Conservation (phyloP, 805 yeast species). For the Barnettozyma siamensis region DNA sequence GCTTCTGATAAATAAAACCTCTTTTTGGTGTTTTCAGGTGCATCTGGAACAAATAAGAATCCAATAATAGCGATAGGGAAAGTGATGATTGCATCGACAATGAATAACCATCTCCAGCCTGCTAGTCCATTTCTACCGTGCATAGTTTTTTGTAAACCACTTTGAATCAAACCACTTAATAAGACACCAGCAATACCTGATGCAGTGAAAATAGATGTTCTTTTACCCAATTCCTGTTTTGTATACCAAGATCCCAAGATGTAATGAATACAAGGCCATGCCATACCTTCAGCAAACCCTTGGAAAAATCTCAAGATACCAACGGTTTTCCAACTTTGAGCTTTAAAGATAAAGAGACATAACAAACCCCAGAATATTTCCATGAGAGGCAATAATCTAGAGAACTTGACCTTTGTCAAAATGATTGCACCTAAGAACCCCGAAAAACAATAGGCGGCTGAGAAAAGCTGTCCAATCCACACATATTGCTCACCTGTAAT, state of each 20-base stretch:
- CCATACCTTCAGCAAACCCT: slow-evolving; percentile 57
- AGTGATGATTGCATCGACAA: slow-evolving; percentile 11
- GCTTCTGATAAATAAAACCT: slow-evolving; percentile 14
- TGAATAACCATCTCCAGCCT: slow-evolving; percentile 13
- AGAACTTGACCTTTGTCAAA: slow-evolving; percentile 5
- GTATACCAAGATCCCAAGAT: slow-evolving; percentile 51
- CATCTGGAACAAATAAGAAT: slow-evolving; percentile 34
- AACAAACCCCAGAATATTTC: slow-evolving; percentile 34
- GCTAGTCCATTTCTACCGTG: slow-evolving; percentile 6
- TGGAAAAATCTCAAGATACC: slow-evolving; percentile 56
- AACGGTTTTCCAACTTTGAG: slow-evolving; percentile 6
- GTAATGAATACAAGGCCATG: slow-evolving; percentile 55
- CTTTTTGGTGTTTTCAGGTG: slow-evolving; percentile 23
- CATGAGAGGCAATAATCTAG: slow-evolving; percentile 5
- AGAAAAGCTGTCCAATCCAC: slow-evolving; percentile 21
- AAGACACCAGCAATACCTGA: slow-evolving; percentile 8
- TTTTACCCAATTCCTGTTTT: slow-evolving; percentile 48
- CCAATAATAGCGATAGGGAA: slow-evolving; percentile 22
- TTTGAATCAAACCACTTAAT: slow-evolving; percentile 33
- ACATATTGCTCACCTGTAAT: slow-evolving; percentile 39
- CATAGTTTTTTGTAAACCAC: slow-evolving; percentile 8
- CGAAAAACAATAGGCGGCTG: slow-evolving; percentile 9
- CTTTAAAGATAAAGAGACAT: slow-evolving; percentile 34
- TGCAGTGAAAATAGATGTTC: slow-evolving; percentile 47
- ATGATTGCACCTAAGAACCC: slow-evolving; percentile 7